Evolutionary conservation across 169 alveolate species (phyloP).

Genomic region (Plasmodium sp.): DNA sequence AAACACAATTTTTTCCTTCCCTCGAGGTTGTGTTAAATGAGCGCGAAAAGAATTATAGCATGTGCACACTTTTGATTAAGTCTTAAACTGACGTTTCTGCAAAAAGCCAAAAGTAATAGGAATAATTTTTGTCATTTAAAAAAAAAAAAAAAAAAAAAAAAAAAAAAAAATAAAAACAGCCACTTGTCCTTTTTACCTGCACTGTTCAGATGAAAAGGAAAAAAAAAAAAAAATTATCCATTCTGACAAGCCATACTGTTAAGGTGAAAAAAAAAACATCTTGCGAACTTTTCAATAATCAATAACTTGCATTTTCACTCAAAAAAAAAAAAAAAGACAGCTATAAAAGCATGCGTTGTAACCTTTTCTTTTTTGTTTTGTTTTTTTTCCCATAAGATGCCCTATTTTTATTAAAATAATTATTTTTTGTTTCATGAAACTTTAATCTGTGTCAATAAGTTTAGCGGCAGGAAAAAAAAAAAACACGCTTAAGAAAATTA

Average conservation of each 20-base stretch:
- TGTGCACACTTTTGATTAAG: background rate
- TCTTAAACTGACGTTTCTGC: slow-evolving; percentile 1
- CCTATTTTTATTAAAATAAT: background rate
- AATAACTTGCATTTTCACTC: slow-evolving; percentile 9
- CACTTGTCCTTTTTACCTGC: background rate
- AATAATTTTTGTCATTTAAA: background rate
- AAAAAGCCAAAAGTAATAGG: background rate
- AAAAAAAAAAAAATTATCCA: background rate
- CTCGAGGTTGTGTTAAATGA: background rate
- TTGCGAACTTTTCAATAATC: background rate
- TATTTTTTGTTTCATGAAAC: background rate
- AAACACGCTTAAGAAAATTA: background rate
- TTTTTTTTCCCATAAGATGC: background rate
- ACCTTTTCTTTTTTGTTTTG: background rate
- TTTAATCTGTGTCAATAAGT: background rate
- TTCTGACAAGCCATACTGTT: too few species aligned
- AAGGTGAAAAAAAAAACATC: background rate
- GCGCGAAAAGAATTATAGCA: background rate
- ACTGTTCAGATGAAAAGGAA: slow-evolving; percentile 12
- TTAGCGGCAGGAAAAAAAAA: background rate
- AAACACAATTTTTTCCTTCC: background rate
- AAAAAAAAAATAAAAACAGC: slow-evolving; percentile 5
- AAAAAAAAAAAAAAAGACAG: background rate
- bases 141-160: slow-evolving; percentile 1
- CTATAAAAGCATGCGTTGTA: slow-evolving; percentile 6